phyloP scores from a whole-genome alignment of 352 stramenopile species.

The Globisporangium nodosum region DNA sequence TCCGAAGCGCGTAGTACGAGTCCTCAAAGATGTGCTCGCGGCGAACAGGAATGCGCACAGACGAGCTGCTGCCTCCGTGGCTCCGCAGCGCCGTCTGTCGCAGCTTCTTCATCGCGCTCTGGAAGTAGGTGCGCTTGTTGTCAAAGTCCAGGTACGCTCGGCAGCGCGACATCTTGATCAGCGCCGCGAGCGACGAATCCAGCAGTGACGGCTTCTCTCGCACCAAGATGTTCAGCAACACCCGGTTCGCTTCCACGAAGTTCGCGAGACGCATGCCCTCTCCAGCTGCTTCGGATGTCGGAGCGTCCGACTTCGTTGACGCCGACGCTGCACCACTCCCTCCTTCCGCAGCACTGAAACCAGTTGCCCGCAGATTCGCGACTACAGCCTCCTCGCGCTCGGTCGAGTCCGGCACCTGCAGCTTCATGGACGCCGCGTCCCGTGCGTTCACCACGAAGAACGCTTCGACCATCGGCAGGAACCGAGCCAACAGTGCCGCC shows the following conservation, averaged over 20 bases:
- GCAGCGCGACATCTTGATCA: conserved; percentile 96
- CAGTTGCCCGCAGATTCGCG: conserved; percentile 55
- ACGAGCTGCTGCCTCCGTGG: conserved; percentile 89
- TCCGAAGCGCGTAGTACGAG: conserved; percentile 96
- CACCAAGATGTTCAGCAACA: conserved; percentile 97
- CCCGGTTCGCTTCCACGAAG: conserved; percentile 95
- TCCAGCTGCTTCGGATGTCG: conserved; percentile 28
- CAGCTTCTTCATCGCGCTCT: conserved; percentile 91
- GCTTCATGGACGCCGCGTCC: conserved; percentile 72
- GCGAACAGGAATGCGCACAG: conserved; percentile 86
- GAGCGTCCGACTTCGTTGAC: not conserved
- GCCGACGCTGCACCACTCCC: conserved; percentile 25
- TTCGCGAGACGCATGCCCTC: conserved; percentile 74
- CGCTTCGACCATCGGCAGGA: conserved; percentile 96
- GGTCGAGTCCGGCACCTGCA: conserved; percentile 62
- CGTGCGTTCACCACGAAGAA: conserved; percentile 98
- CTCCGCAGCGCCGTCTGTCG: conserved; percentile 77
- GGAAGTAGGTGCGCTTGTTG: conserved; percentile 99
- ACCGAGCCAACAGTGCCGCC: conserved; percentile 93
- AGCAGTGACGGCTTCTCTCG: conserved; percentile 95
- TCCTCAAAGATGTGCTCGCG: conserved; percentile 98
- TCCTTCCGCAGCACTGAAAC: conserved; percentile 27
- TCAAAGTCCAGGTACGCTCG: conserved; percentile 97
- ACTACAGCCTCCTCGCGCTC: conserved; percentile 79
- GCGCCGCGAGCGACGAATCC: conserved; percentile 92